Base-by-base conservation (phyloP, 2,329 filamentous ascomycete genomes). In the Talaromyces sp. region DNA sequence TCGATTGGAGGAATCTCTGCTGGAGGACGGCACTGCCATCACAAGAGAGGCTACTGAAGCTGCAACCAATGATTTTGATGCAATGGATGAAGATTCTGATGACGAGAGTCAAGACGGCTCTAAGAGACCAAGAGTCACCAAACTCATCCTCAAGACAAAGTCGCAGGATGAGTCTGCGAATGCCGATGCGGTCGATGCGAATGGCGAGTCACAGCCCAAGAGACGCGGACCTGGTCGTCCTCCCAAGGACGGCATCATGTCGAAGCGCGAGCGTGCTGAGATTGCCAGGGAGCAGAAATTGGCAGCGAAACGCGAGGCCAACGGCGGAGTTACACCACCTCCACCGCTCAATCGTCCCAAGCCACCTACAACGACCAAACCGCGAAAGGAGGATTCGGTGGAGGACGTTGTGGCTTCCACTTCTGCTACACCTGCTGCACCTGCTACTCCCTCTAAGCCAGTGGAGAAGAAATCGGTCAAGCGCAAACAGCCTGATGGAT, bases 181-280 rank as follows among this genome's bases (percentile, higher is more conserved):
- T 59, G 69, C 72, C 59, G 61, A 71, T 48, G 58, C 70, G 1
- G 68, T 75, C 7, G 75, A 77, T 66, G 65, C 37, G 3, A 65
- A 69, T 23, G 70, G 69, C 65, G 76, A 73, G 66, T 76, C 74
- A 48, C 73, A 75, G 31, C 77, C 80, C 9, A 67, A 68, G 5
- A 73, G 75, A 54, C 76, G 76, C 54, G 86, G 86, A 50, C 86
- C 86, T 60, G 86, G 86, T 59, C 79, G 86, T 57, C 86, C 86
- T 48, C 86, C 86, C 9, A 88, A 88, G 75, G 85, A 88, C 69
- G 86, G 86, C 21, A 82, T 88, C 69, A 86, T 88, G 80, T 88
- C 86, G 4, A 88, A 87, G 69, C 82, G 86, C 56, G 85, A 88
- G 70, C 77, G 82, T 64, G 81, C 82, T 25, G 79, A 83, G 66